phyloP scores from a whole-genome alignment of 1,284 basidiomycete species.

The Gomphus bonarii region DNA sequence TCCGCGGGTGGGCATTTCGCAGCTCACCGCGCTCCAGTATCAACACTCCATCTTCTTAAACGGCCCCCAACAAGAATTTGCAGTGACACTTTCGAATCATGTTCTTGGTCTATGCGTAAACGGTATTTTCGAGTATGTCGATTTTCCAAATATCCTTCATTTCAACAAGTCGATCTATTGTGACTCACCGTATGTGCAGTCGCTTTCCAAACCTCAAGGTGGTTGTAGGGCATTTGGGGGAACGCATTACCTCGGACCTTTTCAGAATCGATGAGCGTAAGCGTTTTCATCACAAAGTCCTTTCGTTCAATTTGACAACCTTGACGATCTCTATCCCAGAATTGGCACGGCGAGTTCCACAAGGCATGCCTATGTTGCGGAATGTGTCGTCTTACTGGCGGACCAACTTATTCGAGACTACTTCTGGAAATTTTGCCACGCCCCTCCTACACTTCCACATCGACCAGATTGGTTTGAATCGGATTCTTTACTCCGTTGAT shows the following conservation, averaged over 20 bases:
- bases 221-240: conserved; percentile 33
- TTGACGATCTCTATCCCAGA: background rate
- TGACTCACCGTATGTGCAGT: conserved; percentile 15
- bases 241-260: conserved; percentile 32
- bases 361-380: conserved; percentile 31
- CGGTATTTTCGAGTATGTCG: conserved; percentile 12
- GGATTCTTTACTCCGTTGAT: conserved; percentile 34
- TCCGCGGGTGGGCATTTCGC: conserved; percentile 25
- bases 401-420: conserved; percentile 33
- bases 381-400: conserved; percentile 30
- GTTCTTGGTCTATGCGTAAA: conserved; percentile 30
- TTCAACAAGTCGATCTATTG: background rate
- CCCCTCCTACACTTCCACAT: conserved; percentile 29
- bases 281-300: conserved; percentile 11
- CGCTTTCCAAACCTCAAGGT: conserved; percentile 31
- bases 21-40: conserved; percentile 21
- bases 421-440: conserved; percentile 34
- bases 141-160: background rate
- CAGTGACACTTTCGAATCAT: conserved; percentile 30
- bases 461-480: conserved; percentile 28
- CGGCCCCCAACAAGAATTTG: conserved; percentile 28
- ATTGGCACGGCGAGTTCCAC: conserved; percentile 12
- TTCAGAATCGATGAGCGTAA: conserved; percentile 29
- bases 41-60: conserved; percentile 16
- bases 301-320: background rate